phyloP scores from a whole-genome alignment of 1,284 basidiomycete species.

The Rhodofomes roseus region DNA sequence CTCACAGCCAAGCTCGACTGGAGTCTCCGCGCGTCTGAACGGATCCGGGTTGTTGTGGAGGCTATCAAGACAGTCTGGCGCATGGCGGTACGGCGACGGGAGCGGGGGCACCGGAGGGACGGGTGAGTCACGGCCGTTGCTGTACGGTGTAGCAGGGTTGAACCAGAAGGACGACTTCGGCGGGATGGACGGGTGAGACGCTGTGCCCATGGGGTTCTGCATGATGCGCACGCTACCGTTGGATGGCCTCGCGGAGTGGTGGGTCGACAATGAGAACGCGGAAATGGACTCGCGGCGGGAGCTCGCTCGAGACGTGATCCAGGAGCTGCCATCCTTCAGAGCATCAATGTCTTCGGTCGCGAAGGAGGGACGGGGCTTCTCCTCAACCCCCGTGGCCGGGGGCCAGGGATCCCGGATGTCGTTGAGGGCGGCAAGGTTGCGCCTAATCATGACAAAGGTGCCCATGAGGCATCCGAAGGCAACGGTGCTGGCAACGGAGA shows the following conservation, averaged over 20 bases:
- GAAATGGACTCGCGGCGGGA: conserved; percentile 57
- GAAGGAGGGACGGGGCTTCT: conserved; percentile 55
- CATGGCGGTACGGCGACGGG: conserved; percentile 50
- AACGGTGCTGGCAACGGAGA: conserved; percentile 48
- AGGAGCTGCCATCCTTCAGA: conserved; percentile 66
- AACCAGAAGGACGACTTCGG: conserved; percentile 63
- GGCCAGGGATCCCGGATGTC: conserved; percentile 55
- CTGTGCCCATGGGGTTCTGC: conserved; percentile 34
- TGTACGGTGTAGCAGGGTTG: conserved; percentile 37
- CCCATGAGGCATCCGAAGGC: conserved; percentile 52
- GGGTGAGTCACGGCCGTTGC: conserved; percentile 28
- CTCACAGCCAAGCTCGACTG: conserved; percentile 8
- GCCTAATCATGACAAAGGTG: conserved; percentile 59
- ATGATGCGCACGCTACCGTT: conserved; percentile 32
- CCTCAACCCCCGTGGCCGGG: conserved; percentile 43
- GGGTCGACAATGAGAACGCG: conserved; percentile 68
- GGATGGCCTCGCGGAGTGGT: conserved; percentile 29
- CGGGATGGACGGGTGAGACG: conserved; percentile 44
- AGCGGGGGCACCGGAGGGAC: conserved; percentile 64
- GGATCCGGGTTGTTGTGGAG: conserved; percentile 52
- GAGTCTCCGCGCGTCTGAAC: conserved; percentile 41
- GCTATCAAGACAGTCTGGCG: conserved; percentile 35
- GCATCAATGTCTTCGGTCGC: conserved; percentile 65
- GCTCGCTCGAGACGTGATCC: conserved; percentile 65
- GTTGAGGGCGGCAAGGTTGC: conserved; percentile 51